Percentiles rank a stretch among this genome's conserved stretches.
phyloP scores from a whole-genome alignment of 345 rosid genomes.

The Hibiscus syriacus region DNA sequence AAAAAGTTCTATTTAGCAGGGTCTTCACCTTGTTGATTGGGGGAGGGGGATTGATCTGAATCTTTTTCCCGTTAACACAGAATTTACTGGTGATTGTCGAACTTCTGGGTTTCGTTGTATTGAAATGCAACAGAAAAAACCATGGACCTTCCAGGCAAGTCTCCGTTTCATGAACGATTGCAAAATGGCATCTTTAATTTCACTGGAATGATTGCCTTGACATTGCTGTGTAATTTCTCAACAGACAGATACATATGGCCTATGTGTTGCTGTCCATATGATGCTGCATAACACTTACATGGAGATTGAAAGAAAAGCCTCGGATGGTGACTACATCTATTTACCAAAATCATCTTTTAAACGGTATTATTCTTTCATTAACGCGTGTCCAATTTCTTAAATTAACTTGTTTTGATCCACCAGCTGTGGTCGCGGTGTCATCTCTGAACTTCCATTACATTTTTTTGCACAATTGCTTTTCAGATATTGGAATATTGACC shows the following conservation, averaged over 20 bases:
- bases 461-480: constrained; percentile 5
- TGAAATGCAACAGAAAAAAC: constrained; percentile 83
- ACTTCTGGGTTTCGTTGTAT: constrained; percentile 90
- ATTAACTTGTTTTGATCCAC: neutral
- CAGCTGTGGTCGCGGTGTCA: neutral
- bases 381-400: neutral
- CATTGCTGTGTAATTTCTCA: constrained; percentile 8
- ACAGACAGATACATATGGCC: constrained; percentile 81
- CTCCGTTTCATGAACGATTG: constrained; percentile 8
- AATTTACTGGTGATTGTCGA: constrained; percentile 68
- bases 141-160: constrained; percentile 88
- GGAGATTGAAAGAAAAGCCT: constrained; percentile 52
- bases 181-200: constrained; percentile 6
- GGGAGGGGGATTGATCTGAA: constrained; percentile 87
- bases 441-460: neutral
- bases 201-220: neutral
- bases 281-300: constrained; percentile 79
- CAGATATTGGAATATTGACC: constrained; percentile 79
- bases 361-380: constrained; percentile 38
- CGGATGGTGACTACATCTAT: constrained; percentile 42
- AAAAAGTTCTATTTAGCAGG: constrained; percentile 34
- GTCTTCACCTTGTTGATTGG: constrained; percentile 96
- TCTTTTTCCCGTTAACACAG: constrained; percentile 50
- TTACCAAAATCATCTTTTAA: constrained; percentile 55
- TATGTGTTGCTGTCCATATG: constrained; percentile 75